These are phyloP conservation scores for Lobosporangium transversale DNA, from an alignment of 192 early-diverging fungal genomes.

Conservation along the genomic window DNA sequence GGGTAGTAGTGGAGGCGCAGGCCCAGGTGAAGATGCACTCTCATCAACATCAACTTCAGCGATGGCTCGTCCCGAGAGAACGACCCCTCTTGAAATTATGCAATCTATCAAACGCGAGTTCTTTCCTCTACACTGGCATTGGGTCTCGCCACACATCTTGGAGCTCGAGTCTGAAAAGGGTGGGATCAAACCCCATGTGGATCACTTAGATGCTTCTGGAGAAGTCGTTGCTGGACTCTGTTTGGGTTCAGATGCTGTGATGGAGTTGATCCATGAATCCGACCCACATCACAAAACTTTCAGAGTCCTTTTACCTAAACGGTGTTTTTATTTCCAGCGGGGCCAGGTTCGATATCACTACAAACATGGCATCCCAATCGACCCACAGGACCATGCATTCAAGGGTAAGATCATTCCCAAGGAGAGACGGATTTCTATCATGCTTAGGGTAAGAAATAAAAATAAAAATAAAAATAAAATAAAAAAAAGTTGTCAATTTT, in stretches of 20 bases:
- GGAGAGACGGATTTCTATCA: conserved; percentile 75
- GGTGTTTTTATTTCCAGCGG: conserved; percentile 80
- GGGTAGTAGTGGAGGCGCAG: conserved; percentile 50
- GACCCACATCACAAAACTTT: conserved; percentile 69
- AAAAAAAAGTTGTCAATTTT: background rate
- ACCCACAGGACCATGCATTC: conserved; percentile 61
- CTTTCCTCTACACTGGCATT: conserved; percentile 65
- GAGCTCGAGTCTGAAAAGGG: conserved; percentile 72
- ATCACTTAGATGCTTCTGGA: conserved; percentile 84
- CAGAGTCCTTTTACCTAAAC: conserved; percentile 69
- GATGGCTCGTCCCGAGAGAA: conserved; percentile 49
- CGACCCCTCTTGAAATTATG: conserved; percentile 57
- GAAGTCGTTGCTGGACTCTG: conserved; percentile 79
- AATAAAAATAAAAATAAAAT: too few relatives aligned
- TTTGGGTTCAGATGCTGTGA: conserved; percentile 75
- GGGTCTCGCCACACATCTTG: conserved; percentile 83
- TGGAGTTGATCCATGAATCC: conserved; percentile 72
- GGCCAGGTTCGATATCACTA: conserved; percentile 77
- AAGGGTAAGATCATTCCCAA: conserved; percentile 61
- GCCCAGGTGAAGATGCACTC: conserved; percentile 18
- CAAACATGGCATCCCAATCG: conserved; percentile 80
- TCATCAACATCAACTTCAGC: conserved; percentile 2
- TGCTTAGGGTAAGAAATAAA: conserved; percentile 77
- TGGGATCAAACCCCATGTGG: conserved; percentile 84
- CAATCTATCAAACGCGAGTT: conserved; percentile 66